Conservation (phyloP, 257 asterid species). For the Mentha longifolia region DNA sequence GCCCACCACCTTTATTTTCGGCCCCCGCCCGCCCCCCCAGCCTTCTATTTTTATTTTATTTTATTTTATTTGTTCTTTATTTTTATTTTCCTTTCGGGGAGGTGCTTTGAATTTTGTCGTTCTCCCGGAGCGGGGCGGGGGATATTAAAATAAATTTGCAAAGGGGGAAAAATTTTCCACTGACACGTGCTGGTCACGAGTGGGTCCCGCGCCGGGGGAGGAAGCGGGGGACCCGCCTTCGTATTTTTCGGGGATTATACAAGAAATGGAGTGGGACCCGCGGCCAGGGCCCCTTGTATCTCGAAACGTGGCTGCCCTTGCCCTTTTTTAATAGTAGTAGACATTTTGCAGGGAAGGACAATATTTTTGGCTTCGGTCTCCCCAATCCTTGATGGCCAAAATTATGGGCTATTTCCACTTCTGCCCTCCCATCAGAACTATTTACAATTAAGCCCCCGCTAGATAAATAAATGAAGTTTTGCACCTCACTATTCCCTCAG, state of each 20-base stretch:
- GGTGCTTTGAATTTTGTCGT: conserved; percentile 45
- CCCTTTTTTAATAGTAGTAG: not conserved
- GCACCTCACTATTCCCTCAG: too few species aligned
- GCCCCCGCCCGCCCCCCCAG: not conserved
- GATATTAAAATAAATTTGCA: not conserved
- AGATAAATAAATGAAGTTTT: too few species aligned
- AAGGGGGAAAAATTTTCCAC: not conserved
- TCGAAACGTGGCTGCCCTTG: conserved; percentile 34
- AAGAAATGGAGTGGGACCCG: conserved; percentile 22
- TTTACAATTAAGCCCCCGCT: not conserved
- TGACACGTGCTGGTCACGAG: conserved; percentile 40
- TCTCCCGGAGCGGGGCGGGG: conserved; percentile 22
- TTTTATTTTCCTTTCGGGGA: not conserved
- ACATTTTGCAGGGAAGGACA: conserved; percentile 16
- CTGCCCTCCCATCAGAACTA: not conserved
- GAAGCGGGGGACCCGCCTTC: not conserved
- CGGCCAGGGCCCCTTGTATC: conserved; percentile 19
- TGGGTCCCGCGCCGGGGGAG: conserved; percentile 15
- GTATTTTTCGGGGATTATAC: conserved; percentile 16
- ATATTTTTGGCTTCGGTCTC: not conserved
- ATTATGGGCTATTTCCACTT: not conserved
- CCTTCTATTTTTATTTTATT: not conserved
- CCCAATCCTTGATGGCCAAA: not conserved
- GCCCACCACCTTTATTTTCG: conserved; percentile 16
- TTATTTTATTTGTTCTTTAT: not conserved